phyloP scores from a whole-genome alignment of 352 stramenopile species.

The Blastocystis sp. region DNA sequence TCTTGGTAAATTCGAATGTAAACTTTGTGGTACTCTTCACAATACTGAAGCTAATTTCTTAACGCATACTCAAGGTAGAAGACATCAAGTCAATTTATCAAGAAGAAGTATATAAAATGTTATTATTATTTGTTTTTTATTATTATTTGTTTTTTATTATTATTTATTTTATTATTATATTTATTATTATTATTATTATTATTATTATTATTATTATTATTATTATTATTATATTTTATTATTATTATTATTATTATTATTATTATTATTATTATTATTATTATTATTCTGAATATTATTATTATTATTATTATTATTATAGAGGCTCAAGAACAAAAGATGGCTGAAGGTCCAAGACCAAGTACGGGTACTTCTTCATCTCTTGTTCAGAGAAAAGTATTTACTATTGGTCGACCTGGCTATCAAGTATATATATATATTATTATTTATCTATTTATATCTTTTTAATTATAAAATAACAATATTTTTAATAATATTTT shows the following conservation, averaged over 20 bases:
- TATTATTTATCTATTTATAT: too few species aligned
- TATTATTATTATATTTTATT: constrained; percentile 14
- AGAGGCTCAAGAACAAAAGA: constrained; percentile 11
- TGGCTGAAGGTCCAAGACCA: constrained; percentile 2
- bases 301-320: constrained; percentile 1
- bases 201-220: not conserved
- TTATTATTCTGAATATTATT: constrained; percentile 4
- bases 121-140: not conserved
- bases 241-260: constrained; percentile 1
- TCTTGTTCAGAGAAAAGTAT: constrained; percentile 47
- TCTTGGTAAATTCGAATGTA: constrained; percentile 92
- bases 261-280: constrained; percentile 1
- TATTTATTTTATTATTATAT: too few species aligned
- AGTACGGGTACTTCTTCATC: constrained; percentile 36
- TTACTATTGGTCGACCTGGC: constrained; percentile 80
- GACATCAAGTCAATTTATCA: constrained; percentile 85
- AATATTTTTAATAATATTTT: not conserved
- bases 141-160: too few species aligned
- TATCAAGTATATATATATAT: constrained; percentile 61
- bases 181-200: constrained; percentile 1
- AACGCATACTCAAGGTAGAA: constrained; percentile 92
- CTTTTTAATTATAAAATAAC: not conserved
- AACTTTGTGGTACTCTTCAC: constrained; percentile 92
- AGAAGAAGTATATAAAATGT: constrained; percentile 28
- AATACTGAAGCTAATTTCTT: constrained; percentile 97